A percentile compares a stretch with the other conserved stretches of the same genome.
Conservation (phyloP, 2,329 filamentous ascomycete species). For the Cladosporium colombiae region DNA sequence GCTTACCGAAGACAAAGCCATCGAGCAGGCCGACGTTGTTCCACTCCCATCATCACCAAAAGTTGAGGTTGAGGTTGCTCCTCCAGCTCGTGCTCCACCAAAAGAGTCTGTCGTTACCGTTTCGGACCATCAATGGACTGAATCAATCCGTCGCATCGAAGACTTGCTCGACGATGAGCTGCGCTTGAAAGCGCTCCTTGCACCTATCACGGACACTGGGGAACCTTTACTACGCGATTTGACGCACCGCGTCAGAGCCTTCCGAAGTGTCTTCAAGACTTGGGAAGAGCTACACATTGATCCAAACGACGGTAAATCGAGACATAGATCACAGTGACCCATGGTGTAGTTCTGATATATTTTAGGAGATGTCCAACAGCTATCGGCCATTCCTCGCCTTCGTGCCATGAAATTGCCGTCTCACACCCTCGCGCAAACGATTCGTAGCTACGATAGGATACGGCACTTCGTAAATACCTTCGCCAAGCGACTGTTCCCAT, state of each 20-base stretch:
- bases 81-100: not conserved
- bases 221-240: slow-evolving; percentile 25
- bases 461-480: slow-evolving; percentile 44
- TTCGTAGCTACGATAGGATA: slow-evolving; percentile 44
- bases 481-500: slow-evolving; percentile 43
- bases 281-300: slow-evolving; percentile 25
- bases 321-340: not conserved
- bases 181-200: slow-evolving; percentile 22
- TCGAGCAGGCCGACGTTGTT: not conserved
- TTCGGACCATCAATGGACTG: not conserved
- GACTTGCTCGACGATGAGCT: slow-evolving; percentile 19
- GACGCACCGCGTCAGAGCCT: slow-evolving; percentile 22
- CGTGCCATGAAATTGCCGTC: slow-evolving; percentile 16
- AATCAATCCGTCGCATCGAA: slow-evolving; percentile 14
- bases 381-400: slow-evolving; percentile 21
- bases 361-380: slow-evolving; percentile 7
- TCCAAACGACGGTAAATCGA: not conserved
- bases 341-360: not conserved
- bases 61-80: not conserved
- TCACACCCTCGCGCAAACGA: slow-evolving; percentile 32
- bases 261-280: slow-evolving; percentile 21
- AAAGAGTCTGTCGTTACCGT: not conserved
- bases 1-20: not conserved
- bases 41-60: not conserved
- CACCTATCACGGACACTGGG: slow-evolving; percentile 23